Evolutionary conservation across 2,329 filamentous ascomycete species (phyloP).

Genomic region (Venturia carpophila): DNA sequence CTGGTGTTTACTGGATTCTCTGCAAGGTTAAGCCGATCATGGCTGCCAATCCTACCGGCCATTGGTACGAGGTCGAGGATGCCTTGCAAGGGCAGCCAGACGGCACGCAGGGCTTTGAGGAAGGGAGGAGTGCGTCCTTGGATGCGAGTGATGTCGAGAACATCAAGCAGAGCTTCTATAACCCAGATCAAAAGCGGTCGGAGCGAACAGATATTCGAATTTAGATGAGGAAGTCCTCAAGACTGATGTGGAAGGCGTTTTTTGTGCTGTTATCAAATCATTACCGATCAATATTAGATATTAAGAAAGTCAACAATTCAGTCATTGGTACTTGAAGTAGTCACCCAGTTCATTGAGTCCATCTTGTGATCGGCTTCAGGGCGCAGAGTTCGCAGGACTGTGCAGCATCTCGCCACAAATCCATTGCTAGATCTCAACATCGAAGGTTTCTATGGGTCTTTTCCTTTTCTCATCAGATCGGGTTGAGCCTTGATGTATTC

Average conservation of each 20-base stretch:
- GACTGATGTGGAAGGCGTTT: not conserved
- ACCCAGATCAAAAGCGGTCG: not conserved
- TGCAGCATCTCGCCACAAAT: no score
- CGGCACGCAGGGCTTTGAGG: not conserved
- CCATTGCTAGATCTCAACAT: no score
- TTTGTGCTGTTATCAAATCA: not conserved
- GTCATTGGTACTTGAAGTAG: no score
- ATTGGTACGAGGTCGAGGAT: slow-evolving; percentile 71
- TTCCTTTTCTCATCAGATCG: no score
- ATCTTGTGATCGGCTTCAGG: no score
- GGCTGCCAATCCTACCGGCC: slow-evolving; percentile 48
- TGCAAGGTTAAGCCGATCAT: slow-evolving; percentile 65
- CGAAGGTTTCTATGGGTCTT: no score
- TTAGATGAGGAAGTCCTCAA: not conserved
- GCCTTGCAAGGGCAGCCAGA: slow-evolving; percentile 27
- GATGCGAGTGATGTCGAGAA: not conserved
- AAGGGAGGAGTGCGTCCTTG: not conserved
- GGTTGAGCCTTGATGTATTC: no score
- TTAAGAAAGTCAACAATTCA: no score
- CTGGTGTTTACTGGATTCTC: slow-evolving; percentile 58
- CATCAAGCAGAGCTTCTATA: not conserved
- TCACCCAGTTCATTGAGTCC: no score
- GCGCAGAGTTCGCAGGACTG: no score
- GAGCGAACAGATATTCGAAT: not conserved
- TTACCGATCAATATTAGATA: not conserved